phyloP scores from a whole-genome alignment of 192 early-diverging fungal genomes.

The Phlyctochytrium arcticum region DNA sequence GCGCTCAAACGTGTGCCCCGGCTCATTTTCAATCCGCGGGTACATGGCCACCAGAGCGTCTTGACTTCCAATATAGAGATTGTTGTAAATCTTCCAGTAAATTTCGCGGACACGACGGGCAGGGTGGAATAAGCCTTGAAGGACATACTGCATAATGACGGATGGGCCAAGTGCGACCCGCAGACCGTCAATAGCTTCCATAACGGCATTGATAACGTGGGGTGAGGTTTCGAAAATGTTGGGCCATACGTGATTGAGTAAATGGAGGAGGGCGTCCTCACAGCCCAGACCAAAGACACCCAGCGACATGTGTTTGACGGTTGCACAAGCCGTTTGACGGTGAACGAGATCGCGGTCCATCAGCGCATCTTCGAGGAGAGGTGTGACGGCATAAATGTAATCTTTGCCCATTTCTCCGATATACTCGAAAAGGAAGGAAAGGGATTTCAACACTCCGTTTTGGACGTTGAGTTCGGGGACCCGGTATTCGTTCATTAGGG shows the following conservation, averaged over 20 bases:
- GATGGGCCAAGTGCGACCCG: conserved; percentile 86
- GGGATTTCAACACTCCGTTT: conserved; percentile 93
- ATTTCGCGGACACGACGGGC: conserved; percentile 91
- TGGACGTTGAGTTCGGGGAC: conserved; percentile 99
- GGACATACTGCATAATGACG: conserved; percentile 76
- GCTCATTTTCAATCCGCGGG: conserved; percentile 82
- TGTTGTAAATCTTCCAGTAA: conserved; percentile 99
- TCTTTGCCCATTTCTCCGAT: conserved; percentile 98
- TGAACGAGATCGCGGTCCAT: conserved; percentile 98
- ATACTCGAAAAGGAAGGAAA: conserved; percentile 98
- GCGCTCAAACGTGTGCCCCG: conserved; percentile 70
- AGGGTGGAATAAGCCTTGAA: conserved; percentile 97
- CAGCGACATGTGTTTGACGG: conserved; percentile 91
- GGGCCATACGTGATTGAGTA: conserved; percentile 97
- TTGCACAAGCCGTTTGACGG: conserved; percentile 93
- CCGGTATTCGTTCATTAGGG: conserved; percentile 99
- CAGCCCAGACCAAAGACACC: conserved; percentile 90
- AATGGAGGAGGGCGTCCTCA: conserved; percentile 89
- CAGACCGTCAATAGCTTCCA: conserved; percentile 94
- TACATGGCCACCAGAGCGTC: conserved; percentile 90
- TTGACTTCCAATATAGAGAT: conserved; percentile 85
- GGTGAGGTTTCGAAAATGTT: conserved; percentile 95
- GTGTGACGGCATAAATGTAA: conserved; percentile 95
- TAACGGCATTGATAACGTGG: conserved; percentile 96
- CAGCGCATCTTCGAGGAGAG: conserved; percentile 92